Percentiles rank a stretch among this genome's conserved stretches.
phyloP scores from a whole-genome alignment of 1,284 basidiomycete species.

The Inonotus obliquus region DNA sequence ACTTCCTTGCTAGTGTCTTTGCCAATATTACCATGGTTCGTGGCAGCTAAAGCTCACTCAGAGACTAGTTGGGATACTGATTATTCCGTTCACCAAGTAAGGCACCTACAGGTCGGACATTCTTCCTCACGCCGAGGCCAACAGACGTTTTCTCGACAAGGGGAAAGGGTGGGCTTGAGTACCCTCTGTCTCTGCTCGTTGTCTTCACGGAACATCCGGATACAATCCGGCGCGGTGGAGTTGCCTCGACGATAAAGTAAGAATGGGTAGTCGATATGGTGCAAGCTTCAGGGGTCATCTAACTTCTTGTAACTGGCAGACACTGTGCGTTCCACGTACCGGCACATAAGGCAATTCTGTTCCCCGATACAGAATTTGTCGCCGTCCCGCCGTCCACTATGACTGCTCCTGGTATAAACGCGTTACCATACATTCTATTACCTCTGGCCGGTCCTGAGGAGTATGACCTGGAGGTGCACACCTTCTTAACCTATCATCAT shows the following conservation, averaged over 20 bases:
- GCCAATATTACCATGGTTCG: conserved; percentile 80
- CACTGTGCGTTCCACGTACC: conserved; percentile 73
- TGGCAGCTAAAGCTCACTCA: conserved; percentile 25
- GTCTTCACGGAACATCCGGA: conserved; percentile 88
- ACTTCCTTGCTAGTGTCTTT: conserved; percentile 90
- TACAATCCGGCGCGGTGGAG: conserved; percentile 80
- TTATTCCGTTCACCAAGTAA: conserved; percentile 26
- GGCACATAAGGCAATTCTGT: conserved; percentile 67
- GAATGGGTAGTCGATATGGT: conserved; percentile 22
- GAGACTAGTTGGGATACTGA: neutral
- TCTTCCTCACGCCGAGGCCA: conserved; percentile 63
- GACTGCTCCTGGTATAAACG: conserved; percentile 74
- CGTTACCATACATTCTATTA: conserved; percentile 79
- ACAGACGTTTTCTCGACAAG: conserved; percentile 34
- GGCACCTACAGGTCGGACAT: conserved; percentile 63
- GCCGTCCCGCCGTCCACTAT: conserved; percentile 50
- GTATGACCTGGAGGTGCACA: conserved; percentile 76
- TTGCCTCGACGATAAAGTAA: conserved; percentile 83
- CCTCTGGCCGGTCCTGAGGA: conserved; percentile 95
- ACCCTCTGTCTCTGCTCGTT: conserved; percentile 76
- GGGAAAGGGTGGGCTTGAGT: conserved; percentile 48
- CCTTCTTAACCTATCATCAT: neutral
- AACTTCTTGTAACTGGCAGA: conserved; percentile 36
- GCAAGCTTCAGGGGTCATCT: conserved; percentile 8
- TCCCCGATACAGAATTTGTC: conserved; percentile 47